Base-by-base conservation (phyloP, 2,329 filamentous ascomycete species). In the Xylogone sp. region DNA sequence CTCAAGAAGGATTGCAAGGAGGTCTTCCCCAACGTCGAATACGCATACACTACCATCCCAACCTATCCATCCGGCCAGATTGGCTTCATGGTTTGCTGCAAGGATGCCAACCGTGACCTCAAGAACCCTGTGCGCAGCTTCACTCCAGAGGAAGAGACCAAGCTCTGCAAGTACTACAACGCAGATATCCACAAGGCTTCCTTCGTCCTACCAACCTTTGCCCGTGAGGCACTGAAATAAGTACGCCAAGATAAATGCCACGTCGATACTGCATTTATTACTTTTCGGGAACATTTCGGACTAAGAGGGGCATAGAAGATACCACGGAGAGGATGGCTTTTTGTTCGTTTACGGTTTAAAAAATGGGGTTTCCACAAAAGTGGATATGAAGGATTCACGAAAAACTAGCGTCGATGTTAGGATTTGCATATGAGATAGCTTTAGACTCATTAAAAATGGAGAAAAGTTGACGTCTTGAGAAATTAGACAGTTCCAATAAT, bases 31-130 rank as follows among this genome's bases (percentile, higher is more conserved):
- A 89, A 90, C 57, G 94, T 88, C 71, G 94, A 99, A 78, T 99
- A 97, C 77, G 94, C 89, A 65, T 99, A 97, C 83, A 97, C 93
- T 68, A 97, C 93, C 66, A 99, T 99, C 73, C 94, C 94, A 54
- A 99, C 94, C 69, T 99, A 99, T 81, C 94, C 94, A 61, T 96
- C 90, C 52, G 94, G 94, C 70, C 94, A 99, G 79, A 99, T 99
- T 68, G 94, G 94, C 70, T 99, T 99, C 86, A 97, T 99, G 92
- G 90, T 99, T 69, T 97, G 94, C 86, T 89, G 82, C 86, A 97
- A 99, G 84, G 93, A 97, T 70, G 77, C 84, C 70, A 84, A 75
- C 68, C 83, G 86, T 71, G 82, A 99, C 74, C 82, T 97, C 69
- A 90, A 82, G 72, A 88, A 86, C 74, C 94, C 94, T 49, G 68